These are phyloP conservation scores for Cardamine chenopodiifolia DNA, from an alignment of 345 rosid species.

Conservation along the genomic window DNA sequence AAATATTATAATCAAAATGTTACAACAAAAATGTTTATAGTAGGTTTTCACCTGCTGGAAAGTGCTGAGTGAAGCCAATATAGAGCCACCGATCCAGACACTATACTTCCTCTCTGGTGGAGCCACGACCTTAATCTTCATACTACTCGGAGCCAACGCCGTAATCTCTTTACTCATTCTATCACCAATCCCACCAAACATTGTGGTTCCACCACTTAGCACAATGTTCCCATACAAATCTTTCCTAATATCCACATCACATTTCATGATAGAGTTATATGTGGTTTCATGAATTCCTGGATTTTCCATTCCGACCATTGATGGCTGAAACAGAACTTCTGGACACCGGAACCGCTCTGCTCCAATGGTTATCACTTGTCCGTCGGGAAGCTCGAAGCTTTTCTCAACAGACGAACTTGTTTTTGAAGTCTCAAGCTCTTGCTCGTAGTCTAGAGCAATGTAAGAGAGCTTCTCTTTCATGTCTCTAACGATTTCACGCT, in stretches of 20 bases:
- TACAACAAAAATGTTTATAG: background rate
- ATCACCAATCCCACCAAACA: constrained; percentile 72
- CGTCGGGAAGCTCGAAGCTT: constrained; percentile 71
- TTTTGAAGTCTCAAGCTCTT: constrained; percentile 63
- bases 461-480: constrained; percentile 71
- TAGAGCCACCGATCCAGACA: constrained; percentile 79
- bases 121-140: constrained; percentile 78
- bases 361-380: constrained; percentile 72
- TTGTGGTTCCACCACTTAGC: constrained; percentile 73
- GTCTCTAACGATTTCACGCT: constrained; percentile 74
- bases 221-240: constrained; percentile 74
- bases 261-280: constrained; percentile 72
- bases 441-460: constrained; percentile 69
- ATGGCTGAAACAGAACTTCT: constrained; percentile 68
- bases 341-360: constrained; percentile 73
- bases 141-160: constrained; percentile 70
- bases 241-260: constrained; percentile 73
- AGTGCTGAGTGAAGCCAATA: constrained; percentile 74
- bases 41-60: constrained; percentile 61
- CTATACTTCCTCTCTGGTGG: constrained; percentile 79
- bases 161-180: constrained; percentile 80
- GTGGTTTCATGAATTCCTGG: constrained; percentile 76
- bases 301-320: constrained; percentile 73
- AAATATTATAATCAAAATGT: background rate
- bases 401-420: constrained; percentile 68